Evolutionary conservation across 139 green algal species (phyloP), one percentile per base, ranked within the genome.

Genomic region (Nannochloris sp.): DNA sequence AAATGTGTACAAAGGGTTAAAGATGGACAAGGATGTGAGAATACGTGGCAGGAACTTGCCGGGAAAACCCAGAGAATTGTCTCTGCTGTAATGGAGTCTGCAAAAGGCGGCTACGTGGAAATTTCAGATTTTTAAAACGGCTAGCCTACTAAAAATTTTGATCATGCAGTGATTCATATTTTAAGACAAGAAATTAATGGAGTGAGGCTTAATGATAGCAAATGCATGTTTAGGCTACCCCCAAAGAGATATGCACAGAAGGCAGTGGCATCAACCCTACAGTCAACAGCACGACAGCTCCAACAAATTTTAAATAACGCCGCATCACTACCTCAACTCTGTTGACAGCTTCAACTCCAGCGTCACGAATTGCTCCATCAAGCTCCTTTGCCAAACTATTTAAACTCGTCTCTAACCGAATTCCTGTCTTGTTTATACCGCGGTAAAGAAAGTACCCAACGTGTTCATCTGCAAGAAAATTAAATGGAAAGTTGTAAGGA

Each of bases 11-110:
- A 37, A 7, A 7, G 24, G 4, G 30, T 61, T 14, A 13, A 24
- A 0, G 36, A 33, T 27, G 71, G 71, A 14, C 57, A 54, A 25
- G 25, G 24, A 27, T 42, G 60, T 9, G 59, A 74, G 33, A 27
- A 23, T 24, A 63, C 57, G 5, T 78, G 71, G 71, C 59, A 47
- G 5, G 27, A 34, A 0, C 45, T 70, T 23, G 42, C 65, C 8
- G 27, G 39, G 23, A 37, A 66, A 6, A 78, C 71, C 2, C 71
- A 78, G 53, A 71, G 61, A n/a, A 58, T 78, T 31, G 12, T 68
- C 5, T 73, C 36, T 59, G 65, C 65, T 35, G 44, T 73, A 48
- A 37, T 57, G 56, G 36, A 61, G 14, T 73, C 65, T 54, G 65
- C 56, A 32, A 23, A 31, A 9, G 19, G 45, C 12, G 29, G 30